Evolutionary conservation across 2,329 filamentous ascomycete species (phyloP), one percentile per base, ranked within the genome.

Genomic region (Endocalyx cinctus): DNA sequence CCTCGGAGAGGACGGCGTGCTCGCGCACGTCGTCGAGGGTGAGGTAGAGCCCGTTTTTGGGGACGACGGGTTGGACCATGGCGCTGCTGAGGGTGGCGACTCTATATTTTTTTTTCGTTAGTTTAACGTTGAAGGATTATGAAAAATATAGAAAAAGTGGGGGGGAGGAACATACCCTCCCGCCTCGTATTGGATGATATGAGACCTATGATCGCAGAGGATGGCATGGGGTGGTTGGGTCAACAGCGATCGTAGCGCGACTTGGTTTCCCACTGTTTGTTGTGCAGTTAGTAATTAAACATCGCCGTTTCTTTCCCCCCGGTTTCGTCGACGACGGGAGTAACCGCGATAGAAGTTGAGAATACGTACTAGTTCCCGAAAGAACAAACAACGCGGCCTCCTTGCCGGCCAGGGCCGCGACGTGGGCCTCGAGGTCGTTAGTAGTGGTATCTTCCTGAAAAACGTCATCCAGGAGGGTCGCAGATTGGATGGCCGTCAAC

Each of bases 221-320:
- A 90, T 70, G 14, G 72, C 70, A 54, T 88, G 77, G 0, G 85
- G 85, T 5, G 85, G 84, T 30, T 79, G 77, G 2, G 64, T 66
- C 6, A 89, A 70, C 46, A 87, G 79, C 1, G 82, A 70, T 19
- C 84, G 80, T 23, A 89, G 68, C 2, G 81, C 77, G 25, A 90
- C 68, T 52, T 89, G 84, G 60, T 89, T 89, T 22, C 82, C 84
- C 84, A 89, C n/a, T n/a, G n/a, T n/a, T n/a, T n/a, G n/a, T n/a
- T n/a, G n/a, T n/a, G n/a, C n/a, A n/a, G n/a, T n/a, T n/a, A n/a
- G n/a, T n/a, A n/a, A n/a, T n/a, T n/a, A n/a, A n/a, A n/a, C n/a
- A n/a, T n/a, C n/a, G n/a, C n/a, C n/a, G n/a, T n/a, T n/a, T n/a
- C n/a, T n/a, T n/a, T n/a, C n/a, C n/a, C n/a, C n/a, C n/a, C n/a